A percentile compares a stretch with the other conserved stretches of the same genome.
Conservation (phyloP, 2,329 filamentous ascomycete species). For the Aspergillus felis region DNA sequence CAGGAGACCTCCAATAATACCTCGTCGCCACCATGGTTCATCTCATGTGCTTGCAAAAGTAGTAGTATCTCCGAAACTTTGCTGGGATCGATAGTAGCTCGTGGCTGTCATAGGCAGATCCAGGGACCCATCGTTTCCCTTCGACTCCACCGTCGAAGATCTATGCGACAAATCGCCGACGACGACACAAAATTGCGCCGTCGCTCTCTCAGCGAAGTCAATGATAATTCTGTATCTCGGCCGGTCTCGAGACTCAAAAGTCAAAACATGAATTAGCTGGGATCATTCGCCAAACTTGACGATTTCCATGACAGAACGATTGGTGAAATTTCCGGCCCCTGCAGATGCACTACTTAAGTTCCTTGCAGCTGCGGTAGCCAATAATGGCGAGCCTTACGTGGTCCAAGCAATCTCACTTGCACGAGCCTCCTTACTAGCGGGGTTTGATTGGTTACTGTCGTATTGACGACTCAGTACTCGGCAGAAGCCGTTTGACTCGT, state of each 20-base stretch:
- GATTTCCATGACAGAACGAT: background rate
- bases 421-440: background rate
- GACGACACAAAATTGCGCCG: background rate
- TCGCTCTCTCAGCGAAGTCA: background rate
- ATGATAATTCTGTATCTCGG: background rate
- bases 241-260: background rate
- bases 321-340: background rate
- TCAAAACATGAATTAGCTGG: background rate
- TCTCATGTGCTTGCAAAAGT: conserved; percentile 12
- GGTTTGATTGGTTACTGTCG: background rate
- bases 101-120: conserved; percentile 19
- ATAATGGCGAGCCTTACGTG: too few species aligned
- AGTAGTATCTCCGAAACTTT: conserved; percentile 18
- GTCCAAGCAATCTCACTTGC: background rate
- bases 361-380: background rate
- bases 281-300: background rate
- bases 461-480: background rate
- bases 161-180: conserved; percentile 4
- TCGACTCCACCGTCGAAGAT: conserved; percentile 7
- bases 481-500: background rate
- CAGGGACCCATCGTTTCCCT: conserved; percentile 18
- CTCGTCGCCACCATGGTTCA: background rate
- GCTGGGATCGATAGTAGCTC: conserved; percentile 4
- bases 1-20: conserved; percentile 5
- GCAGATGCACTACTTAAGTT: background rate